Evolutionary conservation across 2,329 filamentous ascomycete species (phyloP), one percentile per base, ranked within the genome.

Genomic region (Pezizomycotina sp.): DNA sequence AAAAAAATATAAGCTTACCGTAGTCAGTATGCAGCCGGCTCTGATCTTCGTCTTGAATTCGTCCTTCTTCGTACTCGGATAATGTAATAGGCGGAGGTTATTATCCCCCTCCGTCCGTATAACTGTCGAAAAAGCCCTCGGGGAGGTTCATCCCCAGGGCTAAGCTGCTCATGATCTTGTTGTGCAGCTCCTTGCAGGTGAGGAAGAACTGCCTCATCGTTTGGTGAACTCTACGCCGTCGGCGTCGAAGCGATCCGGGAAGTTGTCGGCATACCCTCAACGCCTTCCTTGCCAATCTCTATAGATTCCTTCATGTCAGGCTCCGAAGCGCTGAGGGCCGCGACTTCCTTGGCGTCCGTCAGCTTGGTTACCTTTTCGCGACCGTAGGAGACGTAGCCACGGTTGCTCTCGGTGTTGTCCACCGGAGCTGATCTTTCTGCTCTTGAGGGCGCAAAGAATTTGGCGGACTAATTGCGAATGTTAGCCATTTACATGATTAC

Each of bases 161-260:
- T 45, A 92, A 80, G 6, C 81, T 79, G 4, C 76, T 64, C 81
- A 92, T 91, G 13, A 92, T 68, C 46, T 83, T 63, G 18, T 70
- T 62, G 56, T 93, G 78, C 36, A 93, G 56, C 9, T 60, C 55
- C 55, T 82, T 79, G 58, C 82, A 91, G 42, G 65, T 63, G n/a
- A 65, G 64, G 48, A 77, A 78, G 57, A 93, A 93, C 3, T 57
- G 57, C 31, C 73, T 55, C 81, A 92, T 92, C 12, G 65, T 66
- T 61, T 51, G 50, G 71, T 74, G 61, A 91, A 91, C 2, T 60
- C 55, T 6, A 49, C 51, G 3, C 66, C 69, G 19, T 65, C 64
- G 2, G 60, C 58, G 31, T 67, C 66, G 2, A 64, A 51, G 21
- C 58, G 53, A 30, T 64, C 60, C 0, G 74, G 84, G 84, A 84